Evolutionary conservation across 2,329 filamentous ascomycete genomes (phyloP), one percentile per base, ranked within the genome.

Genomic region (Setomelanomma holmii): DNA sequence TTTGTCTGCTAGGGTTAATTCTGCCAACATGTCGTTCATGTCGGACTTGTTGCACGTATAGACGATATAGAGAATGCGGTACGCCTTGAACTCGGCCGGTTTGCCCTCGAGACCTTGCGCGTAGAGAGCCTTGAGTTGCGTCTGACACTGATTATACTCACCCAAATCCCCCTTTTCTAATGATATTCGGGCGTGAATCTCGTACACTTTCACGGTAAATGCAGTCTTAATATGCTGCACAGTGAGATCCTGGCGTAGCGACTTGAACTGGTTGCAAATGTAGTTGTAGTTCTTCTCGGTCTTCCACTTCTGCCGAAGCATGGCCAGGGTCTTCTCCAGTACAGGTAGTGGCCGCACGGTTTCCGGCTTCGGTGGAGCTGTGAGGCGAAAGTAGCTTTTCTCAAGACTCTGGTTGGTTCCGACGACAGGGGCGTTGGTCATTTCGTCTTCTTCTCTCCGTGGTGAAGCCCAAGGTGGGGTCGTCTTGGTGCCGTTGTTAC

Each of bases 81-180:
- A 99, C 61, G 93, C 95, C 85, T 95, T 95, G 80, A 99, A 99
- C 78, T 99, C 95, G 79, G 90, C 88, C 72, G 90, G 87, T 76
- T 93, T 92, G 69, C 93, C 95, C 72, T 91, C 91, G 74, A 96
- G 81, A 64, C 90, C 89, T 79, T 91, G 86, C 75, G 86, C 86
- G 79, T 99, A 98, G 69, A 99, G 82, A 62, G 89, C 91, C 77
- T 91, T 91, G 73, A 99, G 83, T 80, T 99, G 95, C 70, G 95
- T 98, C 82, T 99, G 95, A 79, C 95, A 99, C 84, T 99, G 95
- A 82, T 99, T 99, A 95, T 99, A 99, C 95, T 99, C 95, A 99
- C 95, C 93, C 82, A 98, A 86, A 82, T 99, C 95, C 79, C 90
- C 92, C 84, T 96, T 97, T 79, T 99, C 93, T 77, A 99, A 83